Base-by-base conservation (phyloP, 2,329 filamentous ascomycete species). In the Elsinoe batatas region DNA sequence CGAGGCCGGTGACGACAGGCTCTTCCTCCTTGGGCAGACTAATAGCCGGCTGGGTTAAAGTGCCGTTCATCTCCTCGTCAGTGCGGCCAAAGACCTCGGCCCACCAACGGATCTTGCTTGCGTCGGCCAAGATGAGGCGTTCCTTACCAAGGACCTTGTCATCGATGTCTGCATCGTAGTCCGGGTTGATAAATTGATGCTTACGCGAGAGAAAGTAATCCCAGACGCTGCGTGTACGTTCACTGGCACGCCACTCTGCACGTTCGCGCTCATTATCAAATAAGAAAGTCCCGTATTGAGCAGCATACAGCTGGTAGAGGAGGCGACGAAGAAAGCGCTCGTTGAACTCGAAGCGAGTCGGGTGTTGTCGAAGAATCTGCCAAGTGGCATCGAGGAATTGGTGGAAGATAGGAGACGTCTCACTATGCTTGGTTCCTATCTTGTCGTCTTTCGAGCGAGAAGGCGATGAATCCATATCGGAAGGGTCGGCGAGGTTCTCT, bases 331-430 rank as follows among this genome's bases (percentile, higher is more conserved):
- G 74, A 69, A 98, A 97, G 3, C 91, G 83, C 68, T 97, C 93
- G 62, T 95, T 97, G 71, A 90, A 98, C 68, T 98, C 91, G 66
- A 98, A 98, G 0, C 91, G 85, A 5, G 82, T 87, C 0, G 90
- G 90, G 64, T 91, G 77, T 67, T 97, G 93, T 58, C 87, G 79
- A 20, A 95, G 73, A 26, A 98, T 77, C 68, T 98, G 93, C 67
- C 93, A 97, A 1, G 88, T 89, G 36, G 89, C 90, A 66, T 97
- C 93, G 8, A 98, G 79, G 70, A 97, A 98, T 67, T 98, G 93
- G 64, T 98, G 93, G 70, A 98, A 98, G 20, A 98, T 88, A 0
- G 93, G 93, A 58, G 90, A 94, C 33, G 94, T 87, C 73, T 97
- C 93, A 62, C 88, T 93, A n/a, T 84, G 83, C 58, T 83, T 83